Evolutionary conservation across 495 filamentous ascomycete genomes (phyloP).

Genomic region (Lophium mytilinum): DNA sequence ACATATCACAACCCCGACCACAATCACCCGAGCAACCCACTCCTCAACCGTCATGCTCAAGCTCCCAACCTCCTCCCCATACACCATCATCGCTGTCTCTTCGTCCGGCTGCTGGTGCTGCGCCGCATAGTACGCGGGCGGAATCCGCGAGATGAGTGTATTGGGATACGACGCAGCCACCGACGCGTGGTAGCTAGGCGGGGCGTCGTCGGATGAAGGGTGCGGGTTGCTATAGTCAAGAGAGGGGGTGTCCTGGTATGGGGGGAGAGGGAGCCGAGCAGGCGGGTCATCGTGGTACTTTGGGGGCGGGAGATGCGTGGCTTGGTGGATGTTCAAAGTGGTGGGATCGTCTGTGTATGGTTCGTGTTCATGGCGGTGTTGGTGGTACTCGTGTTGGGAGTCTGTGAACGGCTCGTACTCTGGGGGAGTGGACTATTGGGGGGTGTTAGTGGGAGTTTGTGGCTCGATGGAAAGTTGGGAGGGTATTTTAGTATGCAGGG

Average conservation of each 20-base stretch:
- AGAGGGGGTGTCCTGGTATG: conserved; percentile 4
- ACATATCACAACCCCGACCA: conserved; percentile 2
- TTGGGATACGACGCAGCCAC: conserved; percentile 9
- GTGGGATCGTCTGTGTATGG: conserved; percentile 14
- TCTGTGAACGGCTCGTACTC: too few relatives aligned
- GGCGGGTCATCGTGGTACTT: background rate
- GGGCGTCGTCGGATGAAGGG: conserved; percentile 8
- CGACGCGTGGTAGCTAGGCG: conserved; percentile 11
- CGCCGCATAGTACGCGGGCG: background rate
- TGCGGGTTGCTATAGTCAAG: conserved; percentile 6
- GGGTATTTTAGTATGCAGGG: too few relatives aligned
- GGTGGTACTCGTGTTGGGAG: background rate
- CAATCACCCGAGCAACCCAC: conserved; percentile 9
- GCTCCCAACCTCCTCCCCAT: conserved; percentile 12
- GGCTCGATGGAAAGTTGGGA: too few relatives aligned
- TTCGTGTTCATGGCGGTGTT: background rate
- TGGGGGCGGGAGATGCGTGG: background rate
- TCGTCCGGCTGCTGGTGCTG: background rate
- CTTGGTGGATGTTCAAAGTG: background rate
- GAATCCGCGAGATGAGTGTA: conserved; percentile 16
- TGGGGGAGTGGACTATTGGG: too few relatives aligned
- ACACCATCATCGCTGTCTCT: background rate
- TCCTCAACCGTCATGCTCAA: conserved; percentile 12
- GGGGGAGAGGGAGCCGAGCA: background rate
- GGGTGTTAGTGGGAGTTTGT: too few relatives aligned